phyloP scores from a whole-genome alignment of 116 monocot genomes.

The Cymodocea nodosa region DNA sequence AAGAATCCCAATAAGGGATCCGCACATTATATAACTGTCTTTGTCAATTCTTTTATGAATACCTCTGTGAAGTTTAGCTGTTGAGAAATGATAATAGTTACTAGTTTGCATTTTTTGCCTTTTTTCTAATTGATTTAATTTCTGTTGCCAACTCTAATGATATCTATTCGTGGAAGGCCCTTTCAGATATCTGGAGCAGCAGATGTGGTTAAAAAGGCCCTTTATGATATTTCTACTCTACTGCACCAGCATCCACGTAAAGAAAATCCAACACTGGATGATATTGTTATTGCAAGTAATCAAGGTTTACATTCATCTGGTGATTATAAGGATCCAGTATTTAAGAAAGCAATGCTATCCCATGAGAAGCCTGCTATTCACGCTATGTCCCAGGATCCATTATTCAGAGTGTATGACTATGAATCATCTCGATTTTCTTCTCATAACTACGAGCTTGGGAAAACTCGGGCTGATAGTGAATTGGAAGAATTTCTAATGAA shows the following conservation, averaged over 20 bases:
- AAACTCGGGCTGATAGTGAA: slow-evolving; percentile 9
- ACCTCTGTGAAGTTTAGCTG: no score
- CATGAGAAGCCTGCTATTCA: no score
- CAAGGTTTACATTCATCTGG: slow-evolving; percentile 20
- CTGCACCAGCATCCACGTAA: slow-evolving; percentile 66
- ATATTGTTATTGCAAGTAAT: slow-evolving; percentile 62
- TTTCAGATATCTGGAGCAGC: slow-evolving; percentile 59
- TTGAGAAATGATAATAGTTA: no score
- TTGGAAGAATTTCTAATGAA: slow-evolving; percentile 45
- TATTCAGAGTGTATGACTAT: no score
- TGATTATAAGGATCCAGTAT: slow-evolving; percentile 17
- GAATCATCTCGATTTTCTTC: no score
- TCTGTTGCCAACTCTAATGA: background rate
- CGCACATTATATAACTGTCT: no score
- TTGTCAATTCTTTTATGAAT: no score
- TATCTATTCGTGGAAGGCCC: background rate
- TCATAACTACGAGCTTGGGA: no score
- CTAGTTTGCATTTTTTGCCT: background rate
- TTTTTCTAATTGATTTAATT: background rate
- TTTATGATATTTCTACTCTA: slow-evolving; percentile 57
- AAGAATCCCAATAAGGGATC: no score
- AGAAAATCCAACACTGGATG: slow-evolving; percentile 54
- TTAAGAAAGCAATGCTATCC: slow-evolving; percentile 15
- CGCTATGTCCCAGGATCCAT: no score
- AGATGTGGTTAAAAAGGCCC: slow-evolving; percentile 37